A percentile compares a stretch with the other conserved stretches of the same genome.
phyloP scores from a whole-genome alignment of 768 basidiomycete species.

The Mycena belliarum region DNA sequence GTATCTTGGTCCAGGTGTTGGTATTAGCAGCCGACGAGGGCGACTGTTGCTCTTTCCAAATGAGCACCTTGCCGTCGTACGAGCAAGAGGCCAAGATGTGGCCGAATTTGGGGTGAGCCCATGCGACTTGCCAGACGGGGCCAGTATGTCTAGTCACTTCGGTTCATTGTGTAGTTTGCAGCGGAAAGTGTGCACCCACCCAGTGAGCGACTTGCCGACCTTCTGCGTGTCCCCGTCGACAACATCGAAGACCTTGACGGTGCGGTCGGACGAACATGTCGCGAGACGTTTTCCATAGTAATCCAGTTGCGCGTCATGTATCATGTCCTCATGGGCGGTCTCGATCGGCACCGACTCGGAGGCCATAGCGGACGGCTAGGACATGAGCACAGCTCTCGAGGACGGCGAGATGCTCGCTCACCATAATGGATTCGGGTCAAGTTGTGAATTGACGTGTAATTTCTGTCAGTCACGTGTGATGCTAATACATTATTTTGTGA shows the following conservation, averaged over 20 bases:
- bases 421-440: neutral
- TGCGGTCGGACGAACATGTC: constrained; percentile 94
- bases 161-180: neutral
- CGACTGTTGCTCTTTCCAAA: constrained; percentile 92
- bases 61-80: constrained; percentile 96
- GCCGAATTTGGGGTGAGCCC: constrained; percentile 98
- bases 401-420: neutral
- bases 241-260: constrained; percentile 93
- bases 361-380: constrained; percentile 51
- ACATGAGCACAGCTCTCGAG: neutral
- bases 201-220: constrained; percentile 74
- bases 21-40: constrained; percentile 46
- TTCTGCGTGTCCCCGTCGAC: constrained; percentile 82
- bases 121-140: constrained; percentile 97
- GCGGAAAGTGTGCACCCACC: constrained; percentile 46
- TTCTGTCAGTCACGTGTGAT: neutral
- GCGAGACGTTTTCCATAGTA: constrained; percentile 97
- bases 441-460: neutral
- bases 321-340: constrained; percentile 98
- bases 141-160: constrained; percentile 75
- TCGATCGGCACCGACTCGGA: constrained; percentile 84
- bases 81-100: constrained; percentile 97
- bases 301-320: constrained; percentile 99
- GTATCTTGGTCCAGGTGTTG: constrained; percentile 80
- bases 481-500: too few relatives aligned